phyloP scores from a whole-genome alignment of 1,284 basidiomycete genomes.

The Ustilago sp. region DNA sequence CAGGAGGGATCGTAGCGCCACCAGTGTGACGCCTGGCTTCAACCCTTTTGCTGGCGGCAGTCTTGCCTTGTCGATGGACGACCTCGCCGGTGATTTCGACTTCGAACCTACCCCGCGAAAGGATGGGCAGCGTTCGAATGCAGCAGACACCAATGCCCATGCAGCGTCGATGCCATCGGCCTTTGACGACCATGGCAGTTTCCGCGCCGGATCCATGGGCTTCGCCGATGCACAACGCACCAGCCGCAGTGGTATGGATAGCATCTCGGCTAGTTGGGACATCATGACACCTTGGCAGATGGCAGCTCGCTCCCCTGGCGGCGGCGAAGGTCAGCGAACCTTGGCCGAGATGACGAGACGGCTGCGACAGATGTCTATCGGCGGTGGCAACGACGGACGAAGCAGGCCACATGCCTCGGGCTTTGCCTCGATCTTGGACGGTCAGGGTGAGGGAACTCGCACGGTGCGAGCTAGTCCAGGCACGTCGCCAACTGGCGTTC shows the following conservation, averaged over 20 bases:
- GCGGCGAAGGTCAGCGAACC: slow-evolving; percentile 25
- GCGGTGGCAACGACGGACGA: slow-evolving; percentile 17
- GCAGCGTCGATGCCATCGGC: slow-evolving; percentile 57
- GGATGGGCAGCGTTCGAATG: not conserved
- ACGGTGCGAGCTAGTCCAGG: slow-evolving; percentile 51
- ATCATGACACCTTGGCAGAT: slow-evolving; percentile 34
- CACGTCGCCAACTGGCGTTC: slow-evolving; percentile 30
- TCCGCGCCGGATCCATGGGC: slow-evolving; percentile 19
- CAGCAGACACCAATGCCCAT: slow-evolving; percentile 31
- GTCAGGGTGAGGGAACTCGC: slow-evolving; percentile 37
- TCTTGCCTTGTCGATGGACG: slow-evolving; percentile 57
- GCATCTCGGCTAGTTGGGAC: slow-evolving; percentile 53
- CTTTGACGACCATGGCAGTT: slow-evolving; percentile 28
- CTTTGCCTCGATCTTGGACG: slow-evolving; percentile 25
- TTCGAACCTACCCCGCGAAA: slow-evolving; percentile 22
- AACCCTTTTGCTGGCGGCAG: slow-evolving; percentile 48
- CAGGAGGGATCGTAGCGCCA: slow-evolving; percentile 36
- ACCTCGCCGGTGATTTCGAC: slow-evolving; percentile 48
- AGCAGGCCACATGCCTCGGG: slow-evolving; percentile 1
- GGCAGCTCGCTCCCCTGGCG: slow-evolving; percentile 23
- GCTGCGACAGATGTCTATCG: slow-evolving; percentile 46
- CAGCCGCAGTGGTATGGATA: slow-evolving; percentile 29
- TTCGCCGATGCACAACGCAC: slow-evolving; percentile 15
- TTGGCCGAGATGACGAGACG: slow-evolving; percentile 44
- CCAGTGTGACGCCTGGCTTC: slow-evolving; percentile 33